Percentiles rank a stretch among this genome's conserved stretches.
Evolutionary conservation across 768 basidiomycete species (phyloP).

Genomic region (Lactifluus volemus): DNA sequence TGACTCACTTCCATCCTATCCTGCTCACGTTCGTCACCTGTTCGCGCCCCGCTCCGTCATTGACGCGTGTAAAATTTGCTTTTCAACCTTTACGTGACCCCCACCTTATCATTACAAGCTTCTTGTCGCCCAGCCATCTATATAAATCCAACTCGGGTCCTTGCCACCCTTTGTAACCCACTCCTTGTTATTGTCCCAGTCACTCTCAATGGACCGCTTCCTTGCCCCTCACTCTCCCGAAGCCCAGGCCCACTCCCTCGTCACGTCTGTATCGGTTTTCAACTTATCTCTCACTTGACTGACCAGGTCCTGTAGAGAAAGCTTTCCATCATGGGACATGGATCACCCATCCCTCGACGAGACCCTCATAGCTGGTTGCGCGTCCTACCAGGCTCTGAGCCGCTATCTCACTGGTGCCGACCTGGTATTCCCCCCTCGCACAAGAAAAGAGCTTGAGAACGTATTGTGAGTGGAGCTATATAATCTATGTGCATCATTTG

Average conservation of each 20-base stretch:
- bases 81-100: neutral
- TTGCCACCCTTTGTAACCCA: neutral
- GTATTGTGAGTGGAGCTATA: constrained; percentile 45
- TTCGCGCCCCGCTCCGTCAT: constrained; percentile 3
- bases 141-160: constrained; percentile 3
- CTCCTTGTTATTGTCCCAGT: neutral
- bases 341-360: constrained; percentile 64
- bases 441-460: constrained; percentile 56
- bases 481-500: neutral
- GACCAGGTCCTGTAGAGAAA: constrained; percentile 40
- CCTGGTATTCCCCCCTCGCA: constrained; percentile 60
- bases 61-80: neutral
- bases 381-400: constrained; percentile 73
- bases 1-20: neutral
- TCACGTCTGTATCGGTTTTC: constrained; percentile 42
- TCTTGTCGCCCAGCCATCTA: neutral
- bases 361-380: constrained; percentile 64
- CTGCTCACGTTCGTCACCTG: constrained; percentile 16
- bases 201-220: constrained; percentile 51
- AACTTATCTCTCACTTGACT: constrained; percentile 1
- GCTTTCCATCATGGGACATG: constrained; percentile 59
- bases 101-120: neutral
- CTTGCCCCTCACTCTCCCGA: constrained; percentile 68
- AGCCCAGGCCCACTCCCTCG: constrained; percentile 57
- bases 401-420: constrained; percentile 66